Evolutionary conservation across 2,329 filamentous ascomycete genomes (phyloP).

Genomic region (Aspergillus glaucus): DNA sequence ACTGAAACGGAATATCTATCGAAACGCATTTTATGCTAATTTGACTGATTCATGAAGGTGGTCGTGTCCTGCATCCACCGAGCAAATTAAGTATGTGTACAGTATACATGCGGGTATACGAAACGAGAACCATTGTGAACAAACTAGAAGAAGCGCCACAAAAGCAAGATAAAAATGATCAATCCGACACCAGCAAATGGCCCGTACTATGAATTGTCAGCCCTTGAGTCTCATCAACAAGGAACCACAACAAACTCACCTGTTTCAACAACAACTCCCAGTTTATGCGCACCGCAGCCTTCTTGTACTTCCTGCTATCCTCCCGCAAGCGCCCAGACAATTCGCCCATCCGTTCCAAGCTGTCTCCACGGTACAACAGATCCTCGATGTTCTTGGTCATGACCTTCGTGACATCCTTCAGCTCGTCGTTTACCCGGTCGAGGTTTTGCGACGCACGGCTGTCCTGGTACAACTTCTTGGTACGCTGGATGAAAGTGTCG

Average conservation of each 20-base stretch:
- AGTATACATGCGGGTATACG: slow-evolving; percentile 23
- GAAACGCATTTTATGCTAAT: background rate
- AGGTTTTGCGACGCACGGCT: slow-evolving; percentile 85
- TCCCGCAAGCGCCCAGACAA: slow-evolving; percentile 80
- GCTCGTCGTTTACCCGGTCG: slow-evolving; percentile 91
- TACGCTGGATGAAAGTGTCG: slow-evolving; percentile 91
- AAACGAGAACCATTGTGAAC: slow-evolving; percentile 4
- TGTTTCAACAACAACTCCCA: slow-evolving; percentile 96
- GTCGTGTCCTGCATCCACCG: slow-evolving; percentile 25
- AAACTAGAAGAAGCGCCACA: slow-evolving; percentile 80
- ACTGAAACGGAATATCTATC: background rate
- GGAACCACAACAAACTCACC: slow-evolving; percentile 34
- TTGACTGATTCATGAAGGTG: background rate
- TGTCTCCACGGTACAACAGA: slow-evolving; percentile 88
- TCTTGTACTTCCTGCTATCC: slow-evolving; percentile 89
- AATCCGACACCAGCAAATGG: slow-evolving; percentile 77
- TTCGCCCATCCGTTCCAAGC: slow-evolving; percentile 93
- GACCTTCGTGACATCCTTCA: slow-evolving; percentile 95
- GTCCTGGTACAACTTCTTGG: slow-evolving; percentile 90
- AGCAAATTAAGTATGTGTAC: slow-evolving; percentile 32
- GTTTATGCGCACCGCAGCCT: slow-evolving; percentile 90
- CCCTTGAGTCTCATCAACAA: background rate
- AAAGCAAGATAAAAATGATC: slow-evolving; percentile 79
- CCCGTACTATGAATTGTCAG: slow-evolving; percentile 58
- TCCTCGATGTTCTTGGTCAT: slow-evolving; percentile 99